Evolutionary conservation across 2,329 filamentous ascomycete species (phyloP).

Genomic region (Penicillium fuscoglaucum): DNA sequence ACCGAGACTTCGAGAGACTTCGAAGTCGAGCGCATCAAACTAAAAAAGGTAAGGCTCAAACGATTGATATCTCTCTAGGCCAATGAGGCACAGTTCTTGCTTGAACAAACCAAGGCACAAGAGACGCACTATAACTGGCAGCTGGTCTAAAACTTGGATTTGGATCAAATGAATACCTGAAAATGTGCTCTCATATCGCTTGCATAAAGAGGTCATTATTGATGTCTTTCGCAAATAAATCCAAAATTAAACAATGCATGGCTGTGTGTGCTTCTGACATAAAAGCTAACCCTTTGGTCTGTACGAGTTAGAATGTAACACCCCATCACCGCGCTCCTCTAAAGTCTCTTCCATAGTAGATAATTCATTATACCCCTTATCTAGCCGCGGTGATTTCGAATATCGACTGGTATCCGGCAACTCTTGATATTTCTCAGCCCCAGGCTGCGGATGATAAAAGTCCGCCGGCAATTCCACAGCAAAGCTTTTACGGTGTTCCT

Average conservation of each 20-base stretch:
- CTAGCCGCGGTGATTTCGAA: not conserved
- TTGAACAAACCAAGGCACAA: not conserved
- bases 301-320: not conserved
- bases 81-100: no score
- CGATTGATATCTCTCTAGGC: no score
- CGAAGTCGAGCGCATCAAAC: not conserved
- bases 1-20: not conserved
- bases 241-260: not conserved
- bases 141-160: not conserved
- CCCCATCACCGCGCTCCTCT: not conserved
- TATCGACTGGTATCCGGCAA: conserved; percentile 1
- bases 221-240: not conserved
- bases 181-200: not conserved
- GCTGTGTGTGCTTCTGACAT: not conserved
- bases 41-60: not conserved
- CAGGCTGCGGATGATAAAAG: conserved; percentile 2
- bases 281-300: not conserved
- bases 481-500: not conserved
- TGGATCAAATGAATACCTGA: not conserved
- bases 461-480: conserved; percentile 19
- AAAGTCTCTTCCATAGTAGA: not conserved
- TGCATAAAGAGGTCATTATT: not conserved
- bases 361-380: not conserved
- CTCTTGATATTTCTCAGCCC: not conserved
- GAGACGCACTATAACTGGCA: not conserved